Conservation (phyloP, 495 filamentous ascomycete species). For the Podospora anserina region DNA sequence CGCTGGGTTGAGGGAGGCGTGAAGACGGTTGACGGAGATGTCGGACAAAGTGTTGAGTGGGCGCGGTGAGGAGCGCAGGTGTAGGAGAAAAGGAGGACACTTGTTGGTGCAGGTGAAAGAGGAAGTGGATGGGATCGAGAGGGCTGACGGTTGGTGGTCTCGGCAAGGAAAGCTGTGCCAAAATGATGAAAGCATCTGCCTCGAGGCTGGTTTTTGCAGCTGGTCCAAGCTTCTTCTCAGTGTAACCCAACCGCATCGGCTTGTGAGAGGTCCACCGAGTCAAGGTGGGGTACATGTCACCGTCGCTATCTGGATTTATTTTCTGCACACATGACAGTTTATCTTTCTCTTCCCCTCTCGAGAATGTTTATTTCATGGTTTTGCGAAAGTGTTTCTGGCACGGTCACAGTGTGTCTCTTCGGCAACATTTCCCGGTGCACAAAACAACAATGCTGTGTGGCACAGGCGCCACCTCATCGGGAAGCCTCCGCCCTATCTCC, state of each 20-base stretch:
- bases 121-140: slow-evolving; percentile 27
- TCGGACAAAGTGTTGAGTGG: slow-evolving; percentile 2
- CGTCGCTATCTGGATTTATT: not conserved
- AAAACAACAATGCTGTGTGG: not conserved
- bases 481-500: not conserved
- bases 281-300: slow-evolving; percentile 9
- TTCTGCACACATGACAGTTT: not conserved
- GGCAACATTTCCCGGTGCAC: not conserved
- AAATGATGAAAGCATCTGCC: slow-evolving; percentile 27
- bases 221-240: slow-evolving; percentile 31
- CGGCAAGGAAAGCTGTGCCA: slow-evolving; percentile 21
- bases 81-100: slow-evolving; percentile 16
- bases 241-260: slow-evolving; percentile 2
- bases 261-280: slow-evolving; percentile 1
- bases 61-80: slow-evolving; percentile 17
- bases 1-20: not conserved
- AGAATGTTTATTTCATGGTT: too few relatives aligned
- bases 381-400: not conserved
- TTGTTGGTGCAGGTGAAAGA: slow-evolving; percentile 24
- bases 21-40: not conserved
- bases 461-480: not conserved
- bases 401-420: not conserved
- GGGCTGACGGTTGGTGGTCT: slow-evolving; percentile 28
- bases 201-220: slow-evolving; percentile 23
- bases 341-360: too few relatives aligned